Evolutionary conservation across 1,284 basidiomycete genomes (phyloP).

Genomic region (Sporisorium iseilematis-ciliati): DNA sequence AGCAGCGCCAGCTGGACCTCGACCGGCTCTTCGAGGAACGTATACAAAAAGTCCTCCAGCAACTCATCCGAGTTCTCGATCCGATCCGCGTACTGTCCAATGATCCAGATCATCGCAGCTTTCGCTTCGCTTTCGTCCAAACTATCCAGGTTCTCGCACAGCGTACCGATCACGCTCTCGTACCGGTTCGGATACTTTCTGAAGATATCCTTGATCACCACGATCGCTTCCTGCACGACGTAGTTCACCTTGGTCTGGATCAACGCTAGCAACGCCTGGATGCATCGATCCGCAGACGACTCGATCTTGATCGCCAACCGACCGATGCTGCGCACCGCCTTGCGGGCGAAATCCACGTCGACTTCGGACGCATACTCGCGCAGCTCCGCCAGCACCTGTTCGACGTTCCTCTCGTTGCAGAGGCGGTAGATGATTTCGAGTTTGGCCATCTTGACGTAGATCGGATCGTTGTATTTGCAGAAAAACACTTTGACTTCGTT

Average conservation of each 20-base stretch:
- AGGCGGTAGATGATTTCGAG: constrained; percentile 98
- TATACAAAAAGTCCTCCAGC: constrained; percentile 89
- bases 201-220: constrained; percentile 98
- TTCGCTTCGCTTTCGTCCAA: constrained; percentile 97
- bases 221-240: constrained; percentile 96
- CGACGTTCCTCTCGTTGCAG: constrained; percentile 88
- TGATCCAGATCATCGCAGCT: constrained; percentile 96
- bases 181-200: constrained; percentile 96
- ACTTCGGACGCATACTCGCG: constrained; percentile 99
- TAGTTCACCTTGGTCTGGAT: constrained; percentile 95
- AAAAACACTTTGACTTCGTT: constrained; percentile 99
- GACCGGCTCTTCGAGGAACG: constrained; percentile 91
- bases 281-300: constrained; percentile 87
- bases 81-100: constrained; percentile 94
- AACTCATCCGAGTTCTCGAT: constrained; percentile 97
- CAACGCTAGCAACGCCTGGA: constrained; percentile 84
- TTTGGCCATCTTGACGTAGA: constrained; percentile 98
- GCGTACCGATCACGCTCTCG: constrained; percentile 90
- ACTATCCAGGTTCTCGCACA: constrained; percentile 91
- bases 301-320: constrained; percentile 97
- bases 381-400: constrained; percentile 90
- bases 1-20: constrained; percentile 95
- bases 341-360: constrained; percentile 96
- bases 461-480: constrained; percentile 99
- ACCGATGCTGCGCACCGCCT: constrained; percentile 95